These are phyloP conservation scores for Penicillium herquei DNA, from an alignment of 495 filamentous ascomycete genomes.

Conservation along the genomic window DNA sequence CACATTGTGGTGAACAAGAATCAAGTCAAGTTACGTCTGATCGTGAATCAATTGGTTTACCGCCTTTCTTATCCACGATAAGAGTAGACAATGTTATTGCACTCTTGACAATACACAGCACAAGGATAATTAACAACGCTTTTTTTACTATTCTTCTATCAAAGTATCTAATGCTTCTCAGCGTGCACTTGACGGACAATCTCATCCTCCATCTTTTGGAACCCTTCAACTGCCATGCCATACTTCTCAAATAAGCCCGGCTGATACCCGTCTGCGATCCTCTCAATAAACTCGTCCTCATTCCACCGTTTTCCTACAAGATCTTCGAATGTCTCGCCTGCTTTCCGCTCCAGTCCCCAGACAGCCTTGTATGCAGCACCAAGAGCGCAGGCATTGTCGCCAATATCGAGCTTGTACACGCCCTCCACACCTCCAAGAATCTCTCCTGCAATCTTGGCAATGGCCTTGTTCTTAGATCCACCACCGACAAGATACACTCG, in stretches of 20 bases:
- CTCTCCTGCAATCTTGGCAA: constrained; percentile 75
- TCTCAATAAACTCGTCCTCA: constrained; percentile 78
- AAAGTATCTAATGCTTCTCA: background rate
- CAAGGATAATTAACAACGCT: too few species aligned
- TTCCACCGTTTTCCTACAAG: constrained; percentile 79
- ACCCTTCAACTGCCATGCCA: constrained; percentile 70
- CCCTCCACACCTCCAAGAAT: constrained; percentile 87
- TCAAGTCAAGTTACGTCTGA: too few species aligned
- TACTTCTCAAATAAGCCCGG: constrained; percentile 71
- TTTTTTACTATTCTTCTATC: too few species aligned
- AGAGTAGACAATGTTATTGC: too few species aligned
- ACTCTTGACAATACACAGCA: too few species aligned
- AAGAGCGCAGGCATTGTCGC: constrained; percentile 93
- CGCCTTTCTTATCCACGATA: too few species aligned
- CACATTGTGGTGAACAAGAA: too few species aligned
- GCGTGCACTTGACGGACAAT: constrained; percentile 43
- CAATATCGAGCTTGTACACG: constrained; percentile 87
- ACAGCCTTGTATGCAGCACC: constrained; percentile 97
- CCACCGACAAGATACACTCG: constrained; percentile 93
- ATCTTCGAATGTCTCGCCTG: constrained; percentile 79
- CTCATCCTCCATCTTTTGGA: constrained; percentile 73
- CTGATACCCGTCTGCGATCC: constrained; percentile 78
- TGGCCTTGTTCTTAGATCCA: constrained; percentile 82
- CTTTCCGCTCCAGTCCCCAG: constrained; percentile 74
- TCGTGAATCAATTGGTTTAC: too few species aligned